Conservation (phyloP, 495 filamentous ascomycete species). For the Cenococcum geophilum region DNA sequence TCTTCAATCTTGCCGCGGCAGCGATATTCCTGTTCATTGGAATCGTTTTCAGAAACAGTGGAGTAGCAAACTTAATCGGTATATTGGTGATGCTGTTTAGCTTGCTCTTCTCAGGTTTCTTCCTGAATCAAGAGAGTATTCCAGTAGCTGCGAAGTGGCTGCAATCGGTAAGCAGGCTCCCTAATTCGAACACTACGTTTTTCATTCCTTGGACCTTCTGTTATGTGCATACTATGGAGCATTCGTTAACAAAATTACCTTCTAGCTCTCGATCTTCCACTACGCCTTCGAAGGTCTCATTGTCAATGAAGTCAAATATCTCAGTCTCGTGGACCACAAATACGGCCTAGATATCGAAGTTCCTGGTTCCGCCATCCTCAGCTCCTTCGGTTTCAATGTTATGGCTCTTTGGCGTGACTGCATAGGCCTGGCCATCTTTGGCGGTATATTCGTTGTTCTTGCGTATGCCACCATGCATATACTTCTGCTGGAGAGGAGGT, state of each 20-base stretch:
- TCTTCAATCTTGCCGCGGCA: constrained; percentile 93
- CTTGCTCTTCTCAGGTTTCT: constrained; percentile 82
- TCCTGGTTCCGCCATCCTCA: constrained; percentile 87
- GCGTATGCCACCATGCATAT: constrained; percentile 93
- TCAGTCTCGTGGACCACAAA: constrained; percentile 86
- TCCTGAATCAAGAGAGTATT: constrained; percentile 92
- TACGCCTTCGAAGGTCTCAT: constrained; percentile 95
- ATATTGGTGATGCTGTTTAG: constrained; percentile 97
- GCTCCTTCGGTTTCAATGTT: constrained; percentile 85
- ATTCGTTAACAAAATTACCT: neutral
- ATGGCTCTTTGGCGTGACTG: constrained; percentile 80
- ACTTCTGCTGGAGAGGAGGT: constrained; percentile 86
- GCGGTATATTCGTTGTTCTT: constrained; percentile 74
- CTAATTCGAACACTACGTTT: neutral
- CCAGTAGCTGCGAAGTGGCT: constrained; percentile 78
- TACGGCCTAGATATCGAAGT: constrained; percentile 93
- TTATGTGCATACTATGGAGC: no score
- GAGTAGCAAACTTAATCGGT: constrained; percentile 93
- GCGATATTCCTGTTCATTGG: constrained; percentile 94
- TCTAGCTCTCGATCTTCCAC: constrained; percentile 93
- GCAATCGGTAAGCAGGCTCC: constrained; percentile 56
- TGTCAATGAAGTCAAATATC: constrained; percentile 92
- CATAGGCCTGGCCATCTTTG: constrained; percentile 73
- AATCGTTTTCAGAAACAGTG: constrained; percentile 82
- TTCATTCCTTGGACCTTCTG: neutral